These are phyloP conservation scores for Blastomyces emzantsi DNA, from an alignment of 2,329 filamentous ascomycete species.

Conservation along the genomic window DNA sequence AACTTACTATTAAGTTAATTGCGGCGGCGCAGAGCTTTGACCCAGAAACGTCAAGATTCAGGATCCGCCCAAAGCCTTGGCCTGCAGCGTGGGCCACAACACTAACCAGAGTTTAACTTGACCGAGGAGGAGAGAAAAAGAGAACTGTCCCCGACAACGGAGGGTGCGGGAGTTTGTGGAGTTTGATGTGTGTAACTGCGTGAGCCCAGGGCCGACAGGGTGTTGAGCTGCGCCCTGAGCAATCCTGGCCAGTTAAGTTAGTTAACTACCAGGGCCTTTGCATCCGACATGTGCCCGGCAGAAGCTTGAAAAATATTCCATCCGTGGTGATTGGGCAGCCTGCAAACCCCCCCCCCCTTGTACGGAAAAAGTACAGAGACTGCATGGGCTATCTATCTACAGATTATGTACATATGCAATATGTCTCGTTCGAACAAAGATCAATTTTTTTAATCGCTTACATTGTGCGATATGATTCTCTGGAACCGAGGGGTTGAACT, in stretches of 20 bases:
- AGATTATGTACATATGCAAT: no score
- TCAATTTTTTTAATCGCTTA: neutral
- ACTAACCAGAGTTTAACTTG: neutral
- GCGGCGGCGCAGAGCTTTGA: neutral
- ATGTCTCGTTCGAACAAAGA: neutral
- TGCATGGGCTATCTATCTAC: no score
- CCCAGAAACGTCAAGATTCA: neutral
- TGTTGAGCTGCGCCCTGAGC: neutral
- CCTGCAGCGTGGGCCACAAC: neutral
- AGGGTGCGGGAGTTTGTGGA: neutral
- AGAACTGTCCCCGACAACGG: neutral
- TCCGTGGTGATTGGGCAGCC: neutral
- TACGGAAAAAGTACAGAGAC: no score
- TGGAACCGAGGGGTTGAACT: neutral
- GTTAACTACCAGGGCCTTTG: neutral
- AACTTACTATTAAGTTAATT: no score
- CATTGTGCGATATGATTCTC: neutral
- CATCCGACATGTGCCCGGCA: neutral
- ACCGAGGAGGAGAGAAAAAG: neutral
- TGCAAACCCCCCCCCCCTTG: no score
- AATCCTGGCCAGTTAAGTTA: neutral
- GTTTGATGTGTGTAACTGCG: neutral
- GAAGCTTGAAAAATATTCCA: neutral
- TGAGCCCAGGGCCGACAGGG: neutral
- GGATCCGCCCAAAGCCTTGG: conserved; percentile 3